Percentiles rank a stretch among this genome's conserved stretches.
Evolutionary conservation across 2,329 filamentous ascomycete species (phyloP).

Genomic region (Elsinoe perseae): DNA sequence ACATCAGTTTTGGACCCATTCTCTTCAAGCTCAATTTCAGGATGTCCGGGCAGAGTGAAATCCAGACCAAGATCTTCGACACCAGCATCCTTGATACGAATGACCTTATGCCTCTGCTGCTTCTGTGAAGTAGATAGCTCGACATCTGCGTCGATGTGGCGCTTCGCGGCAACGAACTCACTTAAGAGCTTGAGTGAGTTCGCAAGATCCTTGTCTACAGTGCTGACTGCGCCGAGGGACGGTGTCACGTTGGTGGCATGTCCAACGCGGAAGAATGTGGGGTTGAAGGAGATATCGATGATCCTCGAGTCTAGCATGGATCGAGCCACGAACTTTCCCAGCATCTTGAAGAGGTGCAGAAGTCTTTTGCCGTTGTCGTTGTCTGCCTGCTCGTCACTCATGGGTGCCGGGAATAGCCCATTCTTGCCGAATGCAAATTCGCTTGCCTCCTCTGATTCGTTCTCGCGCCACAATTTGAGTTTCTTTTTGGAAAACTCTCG

Average conservation of each 20-base stretch:
- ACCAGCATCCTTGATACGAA: constrained; percentile 65
- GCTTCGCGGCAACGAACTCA: constrained; percentile 76
- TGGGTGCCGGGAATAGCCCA: constrained; percentile 85
- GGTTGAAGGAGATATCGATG: constrained; percentile 95
- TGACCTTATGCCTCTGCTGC: constrained; percentile 57
- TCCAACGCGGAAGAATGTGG: constrained; percentile 92
- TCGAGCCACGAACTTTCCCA: constrained; percentile 93
- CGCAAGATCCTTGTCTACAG: constrained; percentile 78
- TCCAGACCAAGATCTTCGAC: constrained; percentile 87
- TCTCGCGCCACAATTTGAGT: constrained; percentile 91
- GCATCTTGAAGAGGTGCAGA: constrained; percentile 79
- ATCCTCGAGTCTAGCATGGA: constrained; percentile 98
- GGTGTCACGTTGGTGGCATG: constrained; percentile 60
- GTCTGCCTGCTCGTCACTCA: constrained; percentile 67
- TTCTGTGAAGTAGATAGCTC: constrained; percentile 62
- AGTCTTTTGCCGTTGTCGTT: constrained; percentile 79
- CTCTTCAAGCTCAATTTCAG: constrained; percentile 71
- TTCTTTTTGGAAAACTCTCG: constrained; percentile 97
- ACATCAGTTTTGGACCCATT: constrained; percentile 68
- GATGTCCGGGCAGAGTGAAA: constrained; percentile 89
- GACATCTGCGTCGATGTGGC: constrained; percentile 66
- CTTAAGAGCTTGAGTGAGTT: constrained; percentile 80
- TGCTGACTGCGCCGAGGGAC: constrained; percentile 80
- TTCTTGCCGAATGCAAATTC: constrained; percentile 79
- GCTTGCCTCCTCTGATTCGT: constrained; percentile 60